Percentiles rank a stretch among this genome's conserved stretches.
Conservation (phyloP, 768 basidiomycete genomes). For the Podaxis rugospora region DNA sequence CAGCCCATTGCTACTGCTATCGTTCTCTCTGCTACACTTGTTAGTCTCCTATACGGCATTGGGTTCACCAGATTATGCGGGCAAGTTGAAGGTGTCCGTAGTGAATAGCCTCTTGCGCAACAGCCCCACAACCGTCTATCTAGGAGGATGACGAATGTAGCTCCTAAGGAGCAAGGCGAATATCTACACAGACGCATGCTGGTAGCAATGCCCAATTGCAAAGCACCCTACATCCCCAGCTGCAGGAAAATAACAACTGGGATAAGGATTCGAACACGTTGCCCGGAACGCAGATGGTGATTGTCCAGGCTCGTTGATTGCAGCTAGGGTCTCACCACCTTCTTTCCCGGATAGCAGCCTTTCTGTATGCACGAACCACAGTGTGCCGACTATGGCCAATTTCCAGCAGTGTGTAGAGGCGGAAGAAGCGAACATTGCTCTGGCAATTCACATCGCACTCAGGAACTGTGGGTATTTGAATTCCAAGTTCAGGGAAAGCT, state of each 20-base stretch:
- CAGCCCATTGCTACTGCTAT: constrained; percentile 10
- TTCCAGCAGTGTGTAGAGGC: constrained; percentile 20
- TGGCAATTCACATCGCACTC: constrained; percentile 19
- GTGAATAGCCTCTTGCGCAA: no score
- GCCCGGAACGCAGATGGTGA: neutral
- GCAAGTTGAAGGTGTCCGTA: no score
- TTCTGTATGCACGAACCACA: neutral
- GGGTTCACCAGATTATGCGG: neutral
- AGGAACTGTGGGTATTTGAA: constrained; percentile 4
- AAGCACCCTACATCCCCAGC: neutral
- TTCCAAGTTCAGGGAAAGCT: neutral
- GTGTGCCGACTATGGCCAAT: neutral
- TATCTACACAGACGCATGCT: neutral
- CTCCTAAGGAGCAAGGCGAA: neutral
- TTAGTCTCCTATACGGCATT: constrained; percentile 11
- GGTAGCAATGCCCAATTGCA: neutral
- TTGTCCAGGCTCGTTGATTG: no score
- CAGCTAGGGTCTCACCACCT: constrained; percentile 3
- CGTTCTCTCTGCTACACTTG: neutral
- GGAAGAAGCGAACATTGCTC: constrained; percentile 25
- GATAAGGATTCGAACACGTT: neutral
- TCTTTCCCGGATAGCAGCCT: neutral
- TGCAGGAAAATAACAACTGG: neutral
- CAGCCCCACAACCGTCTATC: neutral
- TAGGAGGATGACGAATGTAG: neutral